These are phyloP conservation scores for Theileria parva DNA, from an alignment of 169 alveolate species.

Conservation along the genomic window DNA sequence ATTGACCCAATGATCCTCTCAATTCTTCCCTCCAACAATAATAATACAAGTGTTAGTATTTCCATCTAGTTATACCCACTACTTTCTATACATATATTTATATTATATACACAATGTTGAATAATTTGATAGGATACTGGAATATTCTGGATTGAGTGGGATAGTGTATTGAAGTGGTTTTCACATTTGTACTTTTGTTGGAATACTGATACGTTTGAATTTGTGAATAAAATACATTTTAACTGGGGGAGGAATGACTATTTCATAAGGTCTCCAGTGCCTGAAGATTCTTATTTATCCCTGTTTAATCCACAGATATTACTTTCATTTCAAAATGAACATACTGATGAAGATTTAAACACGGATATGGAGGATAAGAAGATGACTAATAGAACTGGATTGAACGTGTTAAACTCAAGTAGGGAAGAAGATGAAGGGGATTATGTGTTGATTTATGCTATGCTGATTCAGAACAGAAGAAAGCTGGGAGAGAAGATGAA, in stretches of 20 bases:
- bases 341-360: background rate
- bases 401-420: slow-evolving; percentile 20
- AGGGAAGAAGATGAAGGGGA: slow-evolving; percentile 20
- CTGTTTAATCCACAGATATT: slow-evolving; percentile 82
- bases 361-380: background rate
- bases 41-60: slow-evolving; percentile 7
- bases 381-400: background rate
- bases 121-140: slow-evolving; percentile 78
- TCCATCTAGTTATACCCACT: background rate
- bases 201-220: slow-evolving; percentile 77
- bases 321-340: slow-evolving; percentile 33
- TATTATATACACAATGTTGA: slow-evolving; percentile 13
- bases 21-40: slow-evolving; percentile 11
- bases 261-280: slow-evolving; percentile 66
- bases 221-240: slow-evolving; percentile 69
- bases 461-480: slow-evolving; percentile 72
- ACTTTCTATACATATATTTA: too few relatives aligned
- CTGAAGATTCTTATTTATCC: slow-evolving; percentile 82
- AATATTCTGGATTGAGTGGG: slow-evolving; percentile 88
- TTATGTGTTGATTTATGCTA: slow-evolving; percentile 73
- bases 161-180: slow-evolving; percentile 82
- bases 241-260: slow-evolving; percentile 73
- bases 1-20: slow-evolving; percentile 73
- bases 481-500: slow-evolving; percentile 64
- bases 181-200: slow-evolving; percentile 87